These are phyloP conservation scores for Eutypa lata DNA, from an alignment of 2,329 filamentous ascomycete genomes.

Conservation along the genomic window DNA sequence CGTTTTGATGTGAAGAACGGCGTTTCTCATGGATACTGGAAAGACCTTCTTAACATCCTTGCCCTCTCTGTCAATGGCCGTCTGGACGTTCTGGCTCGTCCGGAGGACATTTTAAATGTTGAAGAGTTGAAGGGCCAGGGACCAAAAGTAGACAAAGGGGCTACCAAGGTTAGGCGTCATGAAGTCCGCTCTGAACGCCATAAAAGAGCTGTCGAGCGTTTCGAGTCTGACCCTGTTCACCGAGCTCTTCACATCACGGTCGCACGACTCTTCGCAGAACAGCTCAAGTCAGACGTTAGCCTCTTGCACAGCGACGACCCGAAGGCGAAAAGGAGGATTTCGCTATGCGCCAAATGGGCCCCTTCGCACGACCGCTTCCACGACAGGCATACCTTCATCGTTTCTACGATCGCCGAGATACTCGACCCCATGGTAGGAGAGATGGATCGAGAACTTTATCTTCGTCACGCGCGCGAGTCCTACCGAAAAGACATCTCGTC, in stretches of 20 bases:
- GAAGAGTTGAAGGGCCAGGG: slow-evolving; percentile 24
- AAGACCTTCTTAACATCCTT: slow-evolving; percentile 57
- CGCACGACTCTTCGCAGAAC: slow-evolving; percentile 54
- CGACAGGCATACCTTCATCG: slow-evolving; percentile 56
- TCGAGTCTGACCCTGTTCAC: slow-evolving; percentile 44
- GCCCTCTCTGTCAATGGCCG: slow-evolving; percentile 47
- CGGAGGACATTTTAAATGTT: slow-evolving; percentile 37
- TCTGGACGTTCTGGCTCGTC: slow-evolving; percentile 39
- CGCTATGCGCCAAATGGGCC: slow-evolving; percentile 60
- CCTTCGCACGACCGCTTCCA: slow-evolving; percentile 53
- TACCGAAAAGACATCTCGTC: slow-evolving; percentile 51
- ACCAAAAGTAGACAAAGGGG: not conserved
- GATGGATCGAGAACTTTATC: slow-evolving; percentile 44
- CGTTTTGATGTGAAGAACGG: slow-evolving; percentile 43
- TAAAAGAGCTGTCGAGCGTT: slow-evolving; percentile 34
- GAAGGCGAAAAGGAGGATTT: slow-evolving; percentile 42
- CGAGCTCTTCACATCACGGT: slow-evolving; percentile 49
- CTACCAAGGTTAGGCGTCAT: slow-evolving; percentile 18
- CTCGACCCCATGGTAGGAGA: slow-evolving; percentile 37
- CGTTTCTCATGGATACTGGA: slow-evolving; percentile 60
- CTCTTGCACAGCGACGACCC: slow-evolving; percentile 37
- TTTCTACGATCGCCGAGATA: slow-evolving; percentile 55
- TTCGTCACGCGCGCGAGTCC: slow-evolving; percentile 50
- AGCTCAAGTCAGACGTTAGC: slow-evolving; percentile 46
- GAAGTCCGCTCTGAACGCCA: slow-evolving; percentile 38